Evolutionary conservation across 306 rosid species (phyloP).

Genomic region (Corylus heterophylla): DNA sequence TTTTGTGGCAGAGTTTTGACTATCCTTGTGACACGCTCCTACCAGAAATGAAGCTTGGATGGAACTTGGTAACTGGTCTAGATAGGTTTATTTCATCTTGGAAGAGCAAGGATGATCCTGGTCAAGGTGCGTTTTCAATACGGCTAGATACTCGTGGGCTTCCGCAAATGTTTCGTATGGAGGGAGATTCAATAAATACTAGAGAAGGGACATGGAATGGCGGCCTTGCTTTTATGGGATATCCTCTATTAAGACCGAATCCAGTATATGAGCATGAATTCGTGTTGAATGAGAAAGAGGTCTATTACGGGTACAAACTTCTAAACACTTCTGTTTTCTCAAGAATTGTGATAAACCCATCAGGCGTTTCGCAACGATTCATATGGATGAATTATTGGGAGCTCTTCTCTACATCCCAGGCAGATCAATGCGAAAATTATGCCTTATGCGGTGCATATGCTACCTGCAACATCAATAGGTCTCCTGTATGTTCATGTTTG

Average conservation of each 20-base stretch:
- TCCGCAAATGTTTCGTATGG: not conserved
- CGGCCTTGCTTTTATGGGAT: not conserved
- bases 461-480: not conserved
- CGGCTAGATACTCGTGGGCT: not conserved
- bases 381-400: constrained; percentile 28
- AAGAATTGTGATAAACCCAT: not conserved
- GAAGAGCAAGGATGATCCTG: not conserved
- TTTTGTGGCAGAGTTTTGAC: not conserved
- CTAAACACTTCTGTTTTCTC: constrained; percentile 11
- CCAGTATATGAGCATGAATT: not conserved
- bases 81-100: not conserved
- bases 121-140: not conserved
- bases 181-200: not conserved
- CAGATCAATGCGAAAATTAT: constrained; percentile 32
- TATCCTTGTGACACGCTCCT: not conserved
- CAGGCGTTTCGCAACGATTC: constrained; percentile 21
- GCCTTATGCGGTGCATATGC: constrained; percentile 29
- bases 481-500: constrained; percentile 29
- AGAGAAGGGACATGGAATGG: not conserved
- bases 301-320: not conserved
- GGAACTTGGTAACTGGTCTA: not conserved
- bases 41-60: not conserved
- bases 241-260: not conserved
- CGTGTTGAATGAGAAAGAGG: constrained; percentile 17
- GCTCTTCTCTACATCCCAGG: not conserved